Base-by-base conservation (phyloP, 768 basidiomycete species). In the Symmetrospora coprosmae region DNA sequence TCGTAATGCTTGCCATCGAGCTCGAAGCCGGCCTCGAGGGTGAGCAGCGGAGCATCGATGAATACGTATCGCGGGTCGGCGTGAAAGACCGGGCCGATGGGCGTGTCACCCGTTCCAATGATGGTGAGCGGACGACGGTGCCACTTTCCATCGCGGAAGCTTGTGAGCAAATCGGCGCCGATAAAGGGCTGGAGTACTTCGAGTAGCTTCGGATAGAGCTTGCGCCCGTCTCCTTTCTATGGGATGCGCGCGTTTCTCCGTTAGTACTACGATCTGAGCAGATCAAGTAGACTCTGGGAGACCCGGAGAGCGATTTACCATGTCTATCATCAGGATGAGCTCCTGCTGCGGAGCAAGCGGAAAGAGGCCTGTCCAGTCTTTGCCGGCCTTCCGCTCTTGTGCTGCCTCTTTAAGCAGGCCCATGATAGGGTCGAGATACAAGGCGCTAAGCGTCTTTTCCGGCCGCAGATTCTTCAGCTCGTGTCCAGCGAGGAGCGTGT, bases 271-370 rank as follows among this genome's bases (percentile, higher is more conserved):
- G n/a, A n/a, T n/a, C n/a, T n/a, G n/a, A n/a, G n/a, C n/a, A n/a
- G n/a, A n/a, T n/a, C n/a, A n/a, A n/a, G n/a, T n/a, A n/a, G n/a
- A n/a, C n/a, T n/a, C n/a, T n/a, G n/a, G n/a, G n/a, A n/a, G n/a
- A n/a, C n/a, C n/a, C n/a, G n/a, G n/a, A 21, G 27, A 50, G 3
- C 28, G 28, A 40, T 38, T 9, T 27, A 53, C 51, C 7, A 53
- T 28, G 27, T 53, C 51, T 37, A 53, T 53, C 51, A 53, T 38
- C 6, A 53, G 51, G 25, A 53, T 53, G 17, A 53, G 23, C n/a
- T 53, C 51, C 51, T 53, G 51, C 23, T 53, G 37, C 19, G 51
- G 51, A 11, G 30, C 51, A 16, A 35, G 25, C 16, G 35, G 35
- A 27, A 38, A 53, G 39, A 53, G 25, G 27, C 51, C 51, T 21